phyloP scores from a whole-genome alignment of 2,329 filamentous ascomycete species.

The Fulvia fulva region DNA sequence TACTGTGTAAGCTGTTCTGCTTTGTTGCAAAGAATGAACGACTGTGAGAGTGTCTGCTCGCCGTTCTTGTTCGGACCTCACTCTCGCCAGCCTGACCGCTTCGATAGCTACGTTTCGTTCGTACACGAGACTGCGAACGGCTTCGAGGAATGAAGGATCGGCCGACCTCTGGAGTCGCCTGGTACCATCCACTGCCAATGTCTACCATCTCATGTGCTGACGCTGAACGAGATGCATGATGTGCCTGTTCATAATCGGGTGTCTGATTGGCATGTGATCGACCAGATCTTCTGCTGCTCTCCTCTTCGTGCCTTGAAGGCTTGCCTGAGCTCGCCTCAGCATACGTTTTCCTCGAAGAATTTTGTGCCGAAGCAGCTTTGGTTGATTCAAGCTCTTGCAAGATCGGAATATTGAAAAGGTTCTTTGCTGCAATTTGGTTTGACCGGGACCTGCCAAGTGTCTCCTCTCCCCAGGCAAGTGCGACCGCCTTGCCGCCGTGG shows the following conservation, averaged over 20 bases:
- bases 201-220: background rate
- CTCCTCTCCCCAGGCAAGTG: background rate
- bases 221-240: background rate
- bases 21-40: background rate
- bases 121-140: background rate
- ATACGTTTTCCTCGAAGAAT: background rate
- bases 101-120: background rate
- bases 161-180: background rate
- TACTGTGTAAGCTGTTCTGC: background rate
- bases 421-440: background rate
- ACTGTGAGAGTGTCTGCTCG: background rate
- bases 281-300: background rate
- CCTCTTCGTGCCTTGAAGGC: background rate
- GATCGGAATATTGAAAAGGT: background rate
- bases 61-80: background rate
- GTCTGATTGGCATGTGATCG: background rate
- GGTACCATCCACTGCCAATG: background rate
- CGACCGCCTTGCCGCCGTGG: background rate
- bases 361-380: background rate
- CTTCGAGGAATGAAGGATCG: background rate
- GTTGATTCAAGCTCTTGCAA: background rate
- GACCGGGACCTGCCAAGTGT: background rate
- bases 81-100: background rate
- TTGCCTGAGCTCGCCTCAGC: background rate
- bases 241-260: background rate